Percentiles rank a stretch among this genome's conserved stretches.
Conservation (phyloP, 495 filamentous ascomycete species). For the Talaromyces stipitatus region DNA sequence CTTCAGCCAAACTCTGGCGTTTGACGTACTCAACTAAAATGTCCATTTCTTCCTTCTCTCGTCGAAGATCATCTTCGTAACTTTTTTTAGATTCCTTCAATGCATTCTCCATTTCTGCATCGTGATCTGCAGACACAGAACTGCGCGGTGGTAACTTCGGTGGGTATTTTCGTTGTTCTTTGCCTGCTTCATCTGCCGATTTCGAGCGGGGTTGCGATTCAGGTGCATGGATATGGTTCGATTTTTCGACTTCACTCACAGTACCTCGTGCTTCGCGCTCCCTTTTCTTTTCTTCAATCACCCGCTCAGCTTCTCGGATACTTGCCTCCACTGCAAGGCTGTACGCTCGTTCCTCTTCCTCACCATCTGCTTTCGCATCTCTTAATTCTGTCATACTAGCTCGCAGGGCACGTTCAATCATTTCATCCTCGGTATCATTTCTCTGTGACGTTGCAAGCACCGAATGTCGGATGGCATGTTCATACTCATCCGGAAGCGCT, state of each 20-base stretch:
- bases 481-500: constrained; percentile 42
- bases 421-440: constrained; percentile 55
- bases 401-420: constrained; percentile 61
- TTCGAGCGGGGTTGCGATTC: not conserved
- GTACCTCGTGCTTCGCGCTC: not conserved
- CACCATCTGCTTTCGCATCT: constrained; percentile 17
- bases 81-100: constrained; percentile 36
- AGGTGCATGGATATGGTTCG: not conserved
- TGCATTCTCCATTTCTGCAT: constrained; percentile 40
- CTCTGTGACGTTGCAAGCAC: constrained; percentile 62
- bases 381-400: constrained; percentile 58
- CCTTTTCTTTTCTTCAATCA: constrained; percentile 13
- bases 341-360: constrained; percentile 18
- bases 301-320: constrained; percentile 22
- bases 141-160: constrained; percentile 11
- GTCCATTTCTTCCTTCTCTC: constrained; percentile 55
- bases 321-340: constrained; percentile 18
- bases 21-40: constrained; percentile 71
- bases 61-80: constrained; percentile 27
- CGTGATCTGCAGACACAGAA: constrained; percentile 20
- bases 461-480: constrained; percentile 59
- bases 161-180: constrained; percentile 10
- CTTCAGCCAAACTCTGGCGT: constrained; percentile 66
- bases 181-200: not conserved
- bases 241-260: not conserved